Percentiles rank a stretch among this genome's conserved stretches.
Evolutionary conservation across 345 rosid species (phyloP).

Genomic region (Excoecaria cochinchinensis): DNA sequence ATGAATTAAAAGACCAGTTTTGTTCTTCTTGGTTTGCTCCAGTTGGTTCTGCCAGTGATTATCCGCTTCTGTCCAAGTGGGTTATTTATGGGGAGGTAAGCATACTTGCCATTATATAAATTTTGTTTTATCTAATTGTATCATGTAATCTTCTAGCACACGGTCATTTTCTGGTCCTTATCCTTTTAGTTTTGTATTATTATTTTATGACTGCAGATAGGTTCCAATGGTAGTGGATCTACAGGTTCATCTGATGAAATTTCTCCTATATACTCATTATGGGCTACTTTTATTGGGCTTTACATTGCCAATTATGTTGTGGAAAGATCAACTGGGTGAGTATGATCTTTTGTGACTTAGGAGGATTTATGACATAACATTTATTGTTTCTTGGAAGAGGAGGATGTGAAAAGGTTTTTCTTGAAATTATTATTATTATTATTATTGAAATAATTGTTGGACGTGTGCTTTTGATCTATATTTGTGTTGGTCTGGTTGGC

Average conservation of each 20-base stretch:
- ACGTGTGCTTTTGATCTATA: not conserved
- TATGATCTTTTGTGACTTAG: constrained; percentile 19
- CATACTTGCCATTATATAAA: not conserved
- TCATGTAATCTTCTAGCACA: constrained; percentile 4
- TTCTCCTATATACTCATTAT: constrained; percentile 94
- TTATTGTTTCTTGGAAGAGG: not conserved
- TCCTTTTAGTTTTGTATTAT: not conserved
- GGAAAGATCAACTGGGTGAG: constrained; percentile 98
- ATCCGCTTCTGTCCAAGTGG: constrained; percentile 97
- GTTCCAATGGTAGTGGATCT: constrained; percentile 58
- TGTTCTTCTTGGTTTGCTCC: constrained; percentile 99
- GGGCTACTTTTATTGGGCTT: constrained; percentile 99
- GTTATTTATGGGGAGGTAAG: constrained; percentile 95
- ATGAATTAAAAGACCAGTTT: constrained; percentile 89
- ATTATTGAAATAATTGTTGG: not conserved
- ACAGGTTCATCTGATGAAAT: constrained; percentile 82
- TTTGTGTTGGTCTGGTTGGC: not conserved
- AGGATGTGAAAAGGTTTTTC: not conserved
- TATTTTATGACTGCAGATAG: constrained; percentile 43
- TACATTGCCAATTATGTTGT: constrained; percentile 98
- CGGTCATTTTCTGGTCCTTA: constrained; percentile 21
- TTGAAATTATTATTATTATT: not conserved
- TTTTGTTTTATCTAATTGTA: constrained; percentile 2
- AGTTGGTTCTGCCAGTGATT: constrained; percentile 97
- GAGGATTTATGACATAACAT: not conserved